Evolutionary conservation across 306 rosid genomes (phyloP).

Genomic region (Castanea crenata): DNA sequence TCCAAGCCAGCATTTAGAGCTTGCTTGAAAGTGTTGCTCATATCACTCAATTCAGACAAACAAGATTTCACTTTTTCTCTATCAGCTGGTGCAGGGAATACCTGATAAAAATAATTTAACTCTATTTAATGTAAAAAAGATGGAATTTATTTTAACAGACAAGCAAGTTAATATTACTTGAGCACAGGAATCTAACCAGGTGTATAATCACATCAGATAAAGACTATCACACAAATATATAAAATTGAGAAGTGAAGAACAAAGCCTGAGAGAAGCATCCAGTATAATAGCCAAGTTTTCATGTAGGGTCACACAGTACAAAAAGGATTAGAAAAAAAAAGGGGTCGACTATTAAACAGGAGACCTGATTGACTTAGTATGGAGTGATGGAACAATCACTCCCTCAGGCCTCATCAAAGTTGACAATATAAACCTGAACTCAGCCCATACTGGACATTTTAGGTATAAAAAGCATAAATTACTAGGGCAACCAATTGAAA

Average conservation of each 20-base stretch:
- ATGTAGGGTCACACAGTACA: not conserved
- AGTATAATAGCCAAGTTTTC: not conserved
- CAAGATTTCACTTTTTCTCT: constrained; percentile 92
- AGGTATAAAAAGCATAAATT: not conserved
- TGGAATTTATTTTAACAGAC: not conserved
- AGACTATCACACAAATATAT: not conserved
- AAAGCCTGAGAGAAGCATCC: not conserved
- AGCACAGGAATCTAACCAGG: not conserved
- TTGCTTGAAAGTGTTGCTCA: constrained; percentile 89
- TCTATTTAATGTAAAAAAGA: constrained; percentile 2
- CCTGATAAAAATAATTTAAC: constrained; percentile 40
- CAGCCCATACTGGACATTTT: not conserved
- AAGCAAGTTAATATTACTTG: not conserved
- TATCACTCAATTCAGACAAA: constrained; percentile 83
- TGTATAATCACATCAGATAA: not conserved
- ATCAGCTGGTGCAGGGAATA: constrained; percentile 75
- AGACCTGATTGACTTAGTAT: not conserved
- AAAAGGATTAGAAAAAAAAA: too few relatives aligned
- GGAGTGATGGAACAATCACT: not conserved
- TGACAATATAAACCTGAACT: not conserved
- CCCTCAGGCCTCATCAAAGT: not conserved
- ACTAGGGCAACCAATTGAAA: not conserved
- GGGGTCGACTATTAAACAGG: not conserved
- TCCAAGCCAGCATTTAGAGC: constrained; percentile 72
- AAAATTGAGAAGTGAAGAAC: not conserved